Evolutionary conservation across 495 filamentous ascomycete species (phyloP), one percentile per base, ranked within the genome.

Genomic region (Cenococcum geophilum): DNA sequence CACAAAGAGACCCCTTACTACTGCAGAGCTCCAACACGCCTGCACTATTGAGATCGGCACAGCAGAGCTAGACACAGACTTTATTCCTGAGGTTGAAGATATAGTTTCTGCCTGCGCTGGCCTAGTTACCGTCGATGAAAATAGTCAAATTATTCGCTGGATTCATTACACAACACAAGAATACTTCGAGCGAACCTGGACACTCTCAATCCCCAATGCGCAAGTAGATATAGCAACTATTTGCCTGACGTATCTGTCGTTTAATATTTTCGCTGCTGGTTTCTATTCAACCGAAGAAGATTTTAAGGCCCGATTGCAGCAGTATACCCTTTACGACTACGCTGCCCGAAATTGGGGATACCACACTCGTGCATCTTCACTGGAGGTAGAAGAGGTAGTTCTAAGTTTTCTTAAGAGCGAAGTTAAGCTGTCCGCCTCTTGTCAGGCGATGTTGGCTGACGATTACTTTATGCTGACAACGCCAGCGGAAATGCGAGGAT

Each of bases 61-160:
- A 0, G 0, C 45, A 0, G 58, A 69, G 0, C 62, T 83, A 9
- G 74, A 81, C 35, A 20, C 67, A 20, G 72, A 76, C 0, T 72
- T 76, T 35, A 22, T 83, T 0, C 52, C 71, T 3, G 53, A 73
- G 0, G 51, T 74, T 14, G 69, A 76, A n/a, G 60, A 75, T 18
- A 64, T 83, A 12, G 53, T 76, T 6, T 76, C 76, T 3, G 50
- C 77, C 5, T 84, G 80, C 64, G 76, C 74, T 51, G 81, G 82
- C 0, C 64, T 86, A 14, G 75, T 82, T 4, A 78, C 69, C 1
- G 54, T 80, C 6, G 77, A 84, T 49, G 25, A 74, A 23, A 70
- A 75, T n/a, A 82, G 74, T 55, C 35, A 67, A 9, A 72, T 77
- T 32, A 70, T 82, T 36, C 77, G 78, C 16, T 69, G 83, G 14